phyloP scores from a whole-genome alignment of 169 alveolate species.

The Babesia ovis region DNA sequence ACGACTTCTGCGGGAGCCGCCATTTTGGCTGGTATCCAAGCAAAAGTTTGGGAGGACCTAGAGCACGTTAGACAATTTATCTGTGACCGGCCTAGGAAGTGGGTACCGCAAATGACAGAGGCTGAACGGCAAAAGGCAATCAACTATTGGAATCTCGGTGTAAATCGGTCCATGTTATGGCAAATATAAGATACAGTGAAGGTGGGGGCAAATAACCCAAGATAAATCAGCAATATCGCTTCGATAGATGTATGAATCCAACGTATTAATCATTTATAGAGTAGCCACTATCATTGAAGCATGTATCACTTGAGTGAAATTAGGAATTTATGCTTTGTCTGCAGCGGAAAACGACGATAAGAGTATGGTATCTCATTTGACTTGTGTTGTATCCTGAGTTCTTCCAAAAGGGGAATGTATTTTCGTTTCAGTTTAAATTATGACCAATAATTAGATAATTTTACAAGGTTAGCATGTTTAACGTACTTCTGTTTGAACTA shows the following conservation, averaged over 20 bases:
- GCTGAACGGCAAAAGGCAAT: constrained; percentile 55
- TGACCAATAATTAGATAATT: too few species aligned
- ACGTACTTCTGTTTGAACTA: too few species aligned
- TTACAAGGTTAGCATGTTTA: too few species aligned
- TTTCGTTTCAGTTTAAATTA: too few species aligned
- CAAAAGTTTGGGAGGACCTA: constrained; percentile 73
- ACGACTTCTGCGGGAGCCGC: constrained; percentile 90
- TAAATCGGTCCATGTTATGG: constrained; percentile 69
- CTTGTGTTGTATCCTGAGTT: too few species aligned
- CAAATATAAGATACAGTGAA: not conserved
- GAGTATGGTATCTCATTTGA: too few species aligned
- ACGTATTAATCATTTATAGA: not conserved
- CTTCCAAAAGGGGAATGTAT: too few species aligned
- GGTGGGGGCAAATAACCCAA: not conserved
- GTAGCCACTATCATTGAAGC: too few species aligned
- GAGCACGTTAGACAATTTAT: constrained; percentile 67
- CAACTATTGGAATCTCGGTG: constrained; percentile 76
- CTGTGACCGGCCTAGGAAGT: constrained; percentile 40
- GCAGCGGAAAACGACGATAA: too few species aligned
- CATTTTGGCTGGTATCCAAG: constrained; percentile 85
- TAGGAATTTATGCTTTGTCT: not conserved
- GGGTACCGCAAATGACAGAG: constrained; percentile 61
- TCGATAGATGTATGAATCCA: too few species aligned
- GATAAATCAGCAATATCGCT: too few species aligned
- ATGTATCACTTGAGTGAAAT: not conserved